Evolutionary conservation across 108 stramenopile species (phyloP), one percentile per base, ranked within the genome.

Genomic region (Nannochloropsis gaditana): DNA sequence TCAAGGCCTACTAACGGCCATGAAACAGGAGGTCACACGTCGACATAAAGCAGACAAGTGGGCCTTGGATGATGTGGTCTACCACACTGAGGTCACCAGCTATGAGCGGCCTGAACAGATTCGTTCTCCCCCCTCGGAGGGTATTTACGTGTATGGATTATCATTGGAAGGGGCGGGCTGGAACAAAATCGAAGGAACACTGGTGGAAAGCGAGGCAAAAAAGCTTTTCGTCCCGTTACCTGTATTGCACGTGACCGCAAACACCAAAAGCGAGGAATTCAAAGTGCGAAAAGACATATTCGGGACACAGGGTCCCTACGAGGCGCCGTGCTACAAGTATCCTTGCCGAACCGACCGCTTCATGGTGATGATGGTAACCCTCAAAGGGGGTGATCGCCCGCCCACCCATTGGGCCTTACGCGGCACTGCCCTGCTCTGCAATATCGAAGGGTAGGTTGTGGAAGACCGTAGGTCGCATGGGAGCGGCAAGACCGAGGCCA

Each of bases 271-370:
- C 59, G 88, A 89, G 43, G 91, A 93, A 81, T 86, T 84, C 43
- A 92, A 90, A 83, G 82, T 80, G 42, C 87, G 84, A 44, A 88
- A 92, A 45, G 92, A 93, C 80, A 86, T 89, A 79, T 93, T 92
- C 82, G 93, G 93, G 44, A 42, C 43, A 11, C 21, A 42, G 11
- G 45, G 47, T 11, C 21, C 83, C 5, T 96, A 94, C 83, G 93
- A 94, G 84, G 93, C 92, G 81, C 95, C 96, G 2, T 88, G 94
- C 45, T 96, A 96, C 93, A 94, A 94, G 93, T 96, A 96, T 89
- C 84, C 92, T 5, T 85, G 79, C 9, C 90, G 96, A n/a, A 93
- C 93, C 9, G 95, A 95, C 81, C 90, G 92, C 59, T 92, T 94
- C 86, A 90, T 94, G 81, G 93, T 96, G 43, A 93, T 93, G 84